phyloP scores from a whole-genome alignment of 768 basidiomycete genomes.

The Pleurotus pulmonarius region DNA sequence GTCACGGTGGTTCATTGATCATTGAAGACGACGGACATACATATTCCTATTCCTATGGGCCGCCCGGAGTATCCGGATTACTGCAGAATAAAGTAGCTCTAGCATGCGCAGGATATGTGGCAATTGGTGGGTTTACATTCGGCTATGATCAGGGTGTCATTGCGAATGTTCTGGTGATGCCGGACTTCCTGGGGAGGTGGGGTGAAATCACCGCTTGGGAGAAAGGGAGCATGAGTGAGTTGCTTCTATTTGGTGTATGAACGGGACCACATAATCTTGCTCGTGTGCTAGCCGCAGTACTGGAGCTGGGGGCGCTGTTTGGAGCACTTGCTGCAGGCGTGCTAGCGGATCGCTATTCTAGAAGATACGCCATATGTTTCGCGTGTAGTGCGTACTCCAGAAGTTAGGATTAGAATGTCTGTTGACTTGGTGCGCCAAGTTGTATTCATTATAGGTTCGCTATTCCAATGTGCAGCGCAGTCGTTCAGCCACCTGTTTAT shows the following conservation, averaged over 20 bases:
- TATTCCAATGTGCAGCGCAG: slow-evolving; percentile 60
- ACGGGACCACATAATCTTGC: background rate
- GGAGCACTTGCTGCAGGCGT: slow-evolving; percentile 66
- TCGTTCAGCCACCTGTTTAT: slow-evolving; percentile 54
- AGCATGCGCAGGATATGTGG: slow-evolving; percentile 70
- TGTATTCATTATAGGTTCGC: slow-evolving; percentile 70
- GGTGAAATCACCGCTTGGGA: slow-evolving; percentile 62
- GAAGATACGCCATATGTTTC: slow-evolving; percentile 60
- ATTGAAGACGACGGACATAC: slow-evolving; percentile 28
- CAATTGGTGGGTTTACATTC: slow-evolving; percentile 74
- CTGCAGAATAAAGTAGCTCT: slow-evolving; percentile 61
- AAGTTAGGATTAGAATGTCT: background rate
- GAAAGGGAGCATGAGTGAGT: slow-evolving; percentile 75
- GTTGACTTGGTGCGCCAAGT: slow-evolving; percentile 28
- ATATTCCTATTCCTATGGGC: slow-evolving; percentile 73
- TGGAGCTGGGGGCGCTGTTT: slow-evolving; percentile 78
- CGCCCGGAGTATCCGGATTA: slow-evolving; percentile 62
- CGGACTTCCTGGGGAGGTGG: slow-evolving; percentile 66
- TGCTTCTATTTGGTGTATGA: background rate
- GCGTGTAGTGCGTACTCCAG: slow-evolving; percentile 56
- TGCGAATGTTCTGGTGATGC: slow-evolving; percentile 83
- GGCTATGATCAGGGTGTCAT: slow-evolving; percentile 87
- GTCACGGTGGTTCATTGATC: slow-evolving; percentile 26
- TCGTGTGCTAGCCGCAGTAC: slow-evolving; percentile 53
- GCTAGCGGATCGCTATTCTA: slow-evolving; percentile 65